Base-by-base conservation (phyloP, 208 protist genomes). In the Trypanosomatidae sp. region DNA sequence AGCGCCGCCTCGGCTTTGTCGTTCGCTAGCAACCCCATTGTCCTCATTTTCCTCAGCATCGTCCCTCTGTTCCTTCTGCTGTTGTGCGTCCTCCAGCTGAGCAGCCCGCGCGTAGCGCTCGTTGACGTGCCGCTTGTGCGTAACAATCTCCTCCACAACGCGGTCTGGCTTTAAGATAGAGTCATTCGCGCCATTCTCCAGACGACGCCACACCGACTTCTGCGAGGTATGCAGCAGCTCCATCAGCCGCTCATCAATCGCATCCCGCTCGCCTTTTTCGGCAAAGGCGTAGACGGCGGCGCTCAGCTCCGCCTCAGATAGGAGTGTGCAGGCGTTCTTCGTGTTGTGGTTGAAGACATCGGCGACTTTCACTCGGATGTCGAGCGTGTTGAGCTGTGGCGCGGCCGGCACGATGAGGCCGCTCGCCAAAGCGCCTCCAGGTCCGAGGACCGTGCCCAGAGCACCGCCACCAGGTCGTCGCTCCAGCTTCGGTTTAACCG, bases 251-350 rank as follows among this genome's bases (percentile, higher is more conserved):
- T 95, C 91, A 52, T 91, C 91, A 67, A 97, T 96, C 3, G 93
- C 93, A 30, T 92, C 84, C 3, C 89, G 81, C 71, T 97, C 93
- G 25, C 88, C 84, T 67, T 97, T 97, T 62, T 95, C 91, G 13
- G 84, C 91, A 75, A 95, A 97, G 10, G 90, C 88, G 81, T 95
- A 96, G 22, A 97, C 91, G n/a, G 93, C 91, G 3, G 93, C 85
- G 30, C 86, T 88, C 47, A 97, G 80, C 80, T 95, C 90, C 22
- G 85, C 74, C 82, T 97, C 91, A 1, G 86, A 92, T 1, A 97
- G 86, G 68, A 97, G 71, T 64, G 80, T 80, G 76, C 93, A 97
- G 43, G 87, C 87, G 52, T 92, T 84, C 33, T 80, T 81, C 4
- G 87, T 80, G 80, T 91, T 91, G 25, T 83, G 76, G 67, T 92